Percentiles rank a stretch among this genome's conserved stretches.
phyloP scores from a whole-genome alignment of 495 filamentous ascomycete species.

The Staphylotrichum longicolle region DNA sequence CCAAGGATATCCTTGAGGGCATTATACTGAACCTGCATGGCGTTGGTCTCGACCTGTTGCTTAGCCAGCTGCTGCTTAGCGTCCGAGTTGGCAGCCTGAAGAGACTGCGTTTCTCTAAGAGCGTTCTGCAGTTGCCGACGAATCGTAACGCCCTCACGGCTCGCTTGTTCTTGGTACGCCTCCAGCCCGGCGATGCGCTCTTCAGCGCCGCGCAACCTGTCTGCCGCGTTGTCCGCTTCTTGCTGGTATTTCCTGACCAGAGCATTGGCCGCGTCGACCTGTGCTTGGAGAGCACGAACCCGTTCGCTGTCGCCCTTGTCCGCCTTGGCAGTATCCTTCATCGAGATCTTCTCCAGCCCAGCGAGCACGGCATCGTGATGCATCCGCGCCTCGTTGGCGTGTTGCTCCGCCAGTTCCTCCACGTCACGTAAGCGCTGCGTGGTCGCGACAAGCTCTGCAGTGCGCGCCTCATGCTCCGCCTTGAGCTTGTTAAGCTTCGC shows the following conservation, averaged over 20 bases:
- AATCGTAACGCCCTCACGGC: conserved; percentile 82
- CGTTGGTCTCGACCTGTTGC: conserved; percentile 86
- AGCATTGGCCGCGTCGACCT: conserved; percentile 71
- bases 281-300: conserved; percentile 72
- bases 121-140: conserved; percentile 83
- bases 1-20: conserved; percentile 88
- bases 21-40: conserved; percentile 82
- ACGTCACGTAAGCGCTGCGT: conserved; percentile 75
- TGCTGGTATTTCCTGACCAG: conserved; percentile 82
- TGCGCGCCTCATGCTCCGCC: conserved; percentile 80
- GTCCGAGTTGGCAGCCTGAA: conserved; percentile 74
- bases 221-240: conserved; percentile 83
- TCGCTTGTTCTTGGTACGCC: conserved; percentile 94
- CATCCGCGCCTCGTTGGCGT: conserved; percentile 80
- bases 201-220: conserved; percentile 87
- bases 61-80: conserved; percentile 73
- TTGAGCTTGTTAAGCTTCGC: conserved; percentile 74
- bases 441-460: conserved; percentile 72
- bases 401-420: conserved; percentile 85
- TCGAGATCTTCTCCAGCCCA: conserved; percentile 71
- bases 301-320: conserved; percentile 67
- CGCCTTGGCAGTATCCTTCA: conserved; percentile 50
- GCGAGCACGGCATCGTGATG: conserved; percentile 80
- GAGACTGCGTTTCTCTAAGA: conserved; percentile 71
- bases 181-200: conserved; percentile 95